Percentiles rank a stretch among this genome's conserved stretches.
Conservation (phyloP, 371 early-diverging fungal species). For the Mucor piriformis region DNA sequence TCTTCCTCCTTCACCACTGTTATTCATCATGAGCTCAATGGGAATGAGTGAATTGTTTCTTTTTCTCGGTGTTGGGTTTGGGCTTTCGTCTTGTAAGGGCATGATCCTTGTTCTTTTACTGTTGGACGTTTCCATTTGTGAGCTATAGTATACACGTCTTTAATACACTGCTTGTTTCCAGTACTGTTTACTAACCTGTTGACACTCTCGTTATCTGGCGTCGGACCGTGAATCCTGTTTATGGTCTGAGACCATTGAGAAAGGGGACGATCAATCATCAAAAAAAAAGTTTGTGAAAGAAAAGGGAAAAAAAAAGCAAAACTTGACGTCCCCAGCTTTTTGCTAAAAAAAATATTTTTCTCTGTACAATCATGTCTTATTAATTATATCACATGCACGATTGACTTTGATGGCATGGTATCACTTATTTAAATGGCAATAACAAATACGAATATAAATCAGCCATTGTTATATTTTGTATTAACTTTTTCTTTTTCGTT, state of each 20-base stretch:
- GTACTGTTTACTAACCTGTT: slow-evolving; percentile 3
- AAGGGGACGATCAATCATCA: slow-evolving; percentile 20
- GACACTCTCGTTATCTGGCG: slow-evolving; percentile 10
- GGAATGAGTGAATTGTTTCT: slow-evolving; percentile 49
- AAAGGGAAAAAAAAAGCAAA: background rate
- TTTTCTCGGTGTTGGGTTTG: slow-evolving; percentile 30
- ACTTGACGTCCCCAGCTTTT: background rate
- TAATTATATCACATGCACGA: slow-evolving; percentile 25
- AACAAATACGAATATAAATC: background rate
- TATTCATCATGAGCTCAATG: slow-evolving; percentile 41
- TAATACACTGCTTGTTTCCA: background rate
- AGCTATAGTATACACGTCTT: background rate
- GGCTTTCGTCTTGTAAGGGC: slow-evolving; percentile 24
- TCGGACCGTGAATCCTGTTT: slow-evolving; percentile 18
- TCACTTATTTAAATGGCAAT: slow-evolving; percentile 3
- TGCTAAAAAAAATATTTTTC: background rate
- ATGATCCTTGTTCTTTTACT: slow-evolving; percentile 7
- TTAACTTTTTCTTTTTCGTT: background rate
- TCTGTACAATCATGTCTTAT: slow-evolving; percentile 3
- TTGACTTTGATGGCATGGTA: slow-evolving; percentile 32
- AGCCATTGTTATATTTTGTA: background rate
- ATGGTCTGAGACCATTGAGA: slow-evolving; percentile 20
- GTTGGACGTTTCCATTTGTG: background rate
- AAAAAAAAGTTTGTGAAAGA: slow-evolving; percentile 1
- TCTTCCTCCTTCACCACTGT: slow-evolving; percentile 36